These are phyloP conservation scores for Ogataea pilisensis DNA, from an alignment of 805 yeast genomes.

Conservation along the genomic window DNA sequence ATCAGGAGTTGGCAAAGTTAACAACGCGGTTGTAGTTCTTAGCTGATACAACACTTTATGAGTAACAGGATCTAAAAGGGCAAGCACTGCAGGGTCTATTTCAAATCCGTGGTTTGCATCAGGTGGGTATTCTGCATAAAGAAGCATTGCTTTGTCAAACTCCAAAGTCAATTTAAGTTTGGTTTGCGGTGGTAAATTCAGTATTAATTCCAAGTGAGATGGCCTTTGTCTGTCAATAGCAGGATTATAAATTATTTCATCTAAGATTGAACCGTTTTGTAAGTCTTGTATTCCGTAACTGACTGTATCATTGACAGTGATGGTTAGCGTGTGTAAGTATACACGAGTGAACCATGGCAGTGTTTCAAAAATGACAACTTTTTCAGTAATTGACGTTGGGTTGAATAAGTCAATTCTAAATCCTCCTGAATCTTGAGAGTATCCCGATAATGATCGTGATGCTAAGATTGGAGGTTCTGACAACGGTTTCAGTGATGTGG, in stretches of 20 bases:
- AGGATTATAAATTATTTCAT: conserved; percentile 61
- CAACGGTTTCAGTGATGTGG: conserved; percentile 27
- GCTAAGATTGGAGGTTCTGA: conserved; percentile 61
- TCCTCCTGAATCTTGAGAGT: conserved; percentile 89
- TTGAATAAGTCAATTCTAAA: conserved; percentile 75
- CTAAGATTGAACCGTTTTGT: conserved; percentile 36
- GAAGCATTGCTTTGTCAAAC: conserved; percentile 82
- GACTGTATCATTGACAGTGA: conserved; percentile 27
- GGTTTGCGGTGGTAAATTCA: conserved; percentile 61
- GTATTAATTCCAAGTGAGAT: conserved; percentile 68
- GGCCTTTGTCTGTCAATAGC: conserved; percentile 80
- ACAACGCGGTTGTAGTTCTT: conserved; percentile 81
- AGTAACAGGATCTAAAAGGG: conserved; percentile 37
- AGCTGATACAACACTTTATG: conserved; percentile 39
- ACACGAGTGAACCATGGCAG: conserved; percentile 92
- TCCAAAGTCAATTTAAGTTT: conserved; percentile 62
- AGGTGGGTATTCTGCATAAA: conserved; percentile 94
- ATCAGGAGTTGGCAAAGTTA: conserved; percentile 93
- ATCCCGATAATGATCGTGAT: conserved; percentile 85
- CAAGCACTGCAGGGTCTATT: conserved; percentile 82
- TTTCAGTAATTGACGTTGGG: conserved; percentile 45
- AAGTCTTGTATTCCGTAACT: conserved; percentile 21
- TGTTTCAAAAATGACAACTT: conserved; percentile 67
- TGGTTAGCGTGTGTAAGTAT: conserved; percentile 64
- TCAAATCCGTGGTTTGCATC: conserved; percentile 98